These are phyloP conservation scores for Populus alba DNA, from an alignment of 345 rosid species.

Conservation along the genomic window DNA sequence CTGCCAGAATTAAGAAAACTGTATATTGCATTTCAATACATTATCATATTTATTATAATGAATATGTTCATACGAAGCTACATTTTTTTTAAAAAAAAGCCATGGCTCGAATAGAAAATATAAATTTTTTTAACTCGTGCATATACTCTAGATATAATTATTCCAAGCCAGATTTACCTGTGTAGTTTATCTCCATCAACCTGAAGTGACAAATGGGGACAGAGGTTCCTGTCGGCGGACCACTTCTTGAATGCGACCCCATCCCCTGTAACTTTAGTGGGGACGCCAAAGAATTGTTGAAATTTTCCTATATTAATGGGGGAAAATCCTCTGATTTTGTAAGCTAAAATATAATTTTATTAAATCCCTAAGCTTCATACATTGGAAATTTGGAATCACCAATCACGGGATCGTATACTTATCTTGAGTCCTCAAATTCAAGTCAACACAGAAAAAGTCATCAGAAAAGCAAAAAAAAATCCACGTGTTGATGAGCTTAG, in stretches of 20 bases:
- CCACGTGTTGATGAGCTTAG: background rate
- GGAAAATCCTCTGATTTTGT: background rate
- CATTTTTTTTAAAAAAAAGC: background rate
- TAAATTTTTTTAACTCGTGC: background rate
- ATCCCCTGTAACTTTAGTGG: background rate
- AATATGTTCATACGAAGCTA: background rate
- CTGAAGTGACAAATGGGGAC: background rate
- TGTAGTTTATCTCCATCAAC: background rate
- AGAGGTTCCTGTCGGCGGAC: background rate
- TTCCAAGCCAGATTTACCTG: background rate
- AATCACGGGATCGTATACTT: background rate
- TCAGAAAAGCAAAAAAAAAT: background rate
- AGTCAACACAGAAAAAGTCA: background rate
- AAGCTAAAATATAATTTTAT: background rate
- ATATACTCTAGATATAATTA: background rate
- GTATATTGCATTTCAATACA: too few relatives aligned
- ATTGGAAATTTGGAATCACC: background rate
- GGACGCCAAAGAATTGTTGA: background rate
- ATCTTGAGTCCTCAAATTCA: background rate
- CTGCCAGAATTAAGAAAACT: background rate
- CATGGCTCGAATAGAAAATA: background rate
- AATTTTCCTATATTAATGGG: background rate
- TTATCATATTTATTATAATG: background rate
- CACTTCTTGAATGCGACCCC: background rate
- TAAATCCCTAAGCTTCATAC: background rate